These are phyloP conservation scores for Exophiala sideris DNA, from an alignment of 2,329 filamentous ascomycete genomes.

Conservation along the genomic window DNA sequence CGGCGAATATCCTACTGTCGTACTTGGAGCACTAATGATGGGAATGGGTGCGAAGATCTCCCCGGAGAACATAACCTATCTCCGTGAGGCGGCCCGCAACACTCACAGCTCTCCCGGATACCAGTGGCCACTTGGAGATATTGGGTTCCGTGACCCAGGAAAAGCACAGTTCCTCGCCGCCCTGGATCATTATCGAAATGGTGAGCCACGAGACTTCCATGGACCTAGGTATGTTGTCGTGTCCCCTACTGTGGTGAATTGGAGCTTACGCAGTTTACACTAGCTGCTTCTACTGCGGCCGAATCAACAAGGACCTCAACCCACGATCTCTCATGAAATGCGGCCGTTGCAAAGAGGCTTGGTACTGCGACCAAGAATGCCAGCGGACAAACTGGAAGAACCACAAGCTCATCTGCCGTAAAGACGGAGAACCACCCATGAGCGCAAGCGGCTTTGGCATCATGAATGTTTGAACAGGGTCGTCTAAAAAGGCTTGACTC, in stretches of 20 bases:
- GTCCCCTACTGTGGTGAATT: background rate
- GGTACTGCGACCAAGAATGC: slow-evolving; percentile 10
- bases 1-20: slow-evolving; percentile 2
- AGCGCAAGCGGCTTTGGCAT: background rate
- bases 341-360: slow-evolving; percentile 4
- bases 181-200: slow-evolving; percentile 9
- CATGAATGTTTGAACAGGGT: background rate
- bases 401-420: slow-evolving; percentile 13
- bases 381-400: slow-evolving; percentile 9
- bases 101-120: background rate
- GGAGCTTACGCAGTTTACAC: background rate
- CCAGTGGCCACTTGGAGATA: slow-evolving; percentile 2
- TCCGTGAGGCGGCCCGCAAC: background rate
- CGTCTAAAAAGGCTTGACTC: background rate
- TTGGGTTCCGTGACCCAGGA: slow-evolving; percentile 8
- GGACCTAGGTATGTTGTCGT: slow-evolving; percentile 1
- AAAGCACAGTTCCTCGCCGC: slow-evolving; percentile 11
- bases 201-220: slow-evolving; percentile 6
- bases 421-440: background rate
- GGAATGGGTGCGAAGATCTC: slow-evolving; percentile 6
- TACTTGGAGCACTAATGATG: slow-evolving; percentile 13
- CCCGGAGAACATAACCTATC: slow-evolving; percentile 2
- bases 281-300: slow-evolving; percentile 14
- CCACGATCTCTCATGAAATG: slow-evolving; percentile 9
- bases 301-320: slow-evolving; percentile 1